Evolutionary conservation across 208 protist species (phyloP).

Genomic region (Vickermania spadyakhi): DNA sequence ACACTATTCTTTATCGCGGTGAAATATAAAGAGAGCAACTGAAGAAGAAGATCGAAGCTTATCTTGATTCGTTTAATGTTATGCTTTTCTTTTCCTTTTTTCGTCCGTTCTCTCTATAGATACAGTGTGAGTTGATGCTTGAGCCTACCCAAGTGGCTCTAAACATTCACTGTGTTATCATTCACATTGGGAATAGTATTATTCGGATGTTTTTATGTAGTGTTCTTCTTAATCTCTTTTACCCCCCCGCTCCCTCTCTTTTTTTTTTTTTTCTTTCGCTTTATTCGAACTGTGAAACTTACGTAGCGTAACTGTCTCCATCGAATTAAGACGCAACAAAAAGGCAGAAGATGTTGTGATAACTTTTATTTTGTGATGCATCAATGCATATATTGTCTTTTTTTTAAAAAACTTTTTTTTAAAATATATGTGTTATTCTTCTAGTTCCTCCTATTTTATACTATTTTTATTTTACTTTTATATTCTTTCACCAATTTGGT

Average conservation of each 20-base stretch:
- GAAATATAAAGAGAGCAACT: not conserved
- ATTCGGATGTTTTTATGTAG: not conserved
- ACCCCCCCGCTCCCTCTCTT: not conserved
- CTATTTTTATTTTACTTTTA: conserved; percentile 4
- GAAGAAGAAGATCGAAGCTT: not conserved
- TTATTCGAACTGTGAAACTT: too few species aligned
- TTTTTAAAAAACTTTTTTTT: not conserved
- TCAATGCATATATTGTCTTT: too few species aligned
- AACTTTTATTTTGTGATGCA: too few species aligned
- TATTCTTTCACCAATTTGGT: not conserved
- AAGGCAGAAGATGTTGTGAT: too few species aligned
- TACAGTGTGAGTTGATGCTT: not conserved
- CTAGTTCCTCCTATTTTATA: conserved; percentile 6
- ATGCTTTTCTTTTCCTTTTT: not conserved
- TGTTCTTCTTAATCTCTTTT: not conserved
- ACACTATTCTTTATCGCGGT: not conserved
- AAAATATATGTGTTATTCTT: not conserved
- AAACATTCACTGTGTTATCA: not conserved
- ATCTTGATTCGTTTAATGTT: not conserved
- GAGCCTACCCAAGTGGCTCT: not conserved
- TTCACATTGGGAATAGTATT: not conserved
- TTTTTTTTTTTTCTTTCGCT: conserved; percentile 5
- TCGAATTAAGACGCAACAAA: too few species aligned
- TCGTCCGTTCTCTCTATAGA: not conserved
- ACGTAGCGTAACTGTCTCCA: too few species aligned